Evolutionary conservation across 1,284 basidiomycete genomes (phyloP), one percentile per base, ranked within the genome.

Genomic region (Hypsizygus ulmarius): DNA sequence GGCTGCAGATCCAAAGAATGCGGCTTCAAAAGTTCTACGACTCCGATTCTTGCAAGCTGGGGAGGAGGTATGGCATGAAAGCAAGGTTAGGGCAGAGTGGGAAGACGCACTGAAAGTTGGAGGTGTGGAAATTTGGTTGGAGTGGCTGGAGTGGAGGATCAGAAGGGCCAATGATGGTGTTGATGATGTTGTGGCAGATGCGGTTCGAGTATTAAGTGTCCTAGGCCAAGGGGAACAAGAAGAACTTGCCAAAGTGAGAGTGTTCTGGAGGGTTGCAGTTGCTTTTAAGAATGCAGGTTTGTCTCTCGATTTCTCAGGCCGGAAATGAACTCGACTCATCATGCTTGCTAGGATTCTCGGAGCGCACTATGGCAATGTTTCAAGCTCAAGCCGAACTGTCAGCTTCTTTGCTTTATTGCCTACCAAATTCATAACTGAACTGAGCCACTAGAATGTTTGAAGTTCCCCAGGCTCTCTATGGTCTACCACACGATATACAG

Each of bases 341-440:
- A 43, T 47, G 35, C 47, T 53, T 21, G 43, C 38, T 51, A 82
- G 81, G 81, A 28, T 84, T 73, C 48, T 47, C 68, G 43, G 87
- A 90, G 65, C 79, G 84, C 45, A 82, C 84, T 11, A 81, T 72
- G 45, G 86, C 84, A 4, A 66, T 89, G 56, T 86, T 88, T 55
- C 87, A 90, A 62, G 85, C 85, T 6, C 84, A 90, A 64, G 79
- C 82, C 15, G 87, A 89, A 64, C 54, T 90, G 87, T 90, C 66
- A 59, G 82, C 63, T 25, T 11, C 34, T 27, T 44, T 15, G 15
- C 12, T 39, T 38, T 33, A 37, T 15, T 50, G 6, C 21, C 48
- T 43, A 47, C 52, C 29, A 42, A 15, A 44, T 8, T 43, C 12
- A 43, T 39, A 39, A 49, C 28, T 55, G 25, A 48, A 39, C 15